Evolutionary conservation across 2,329 filamentous ascomycete genomes (phyloP), one percentile per base, ranked within the genome.

Genomic region (Epichloe coenophiala): DNA sequence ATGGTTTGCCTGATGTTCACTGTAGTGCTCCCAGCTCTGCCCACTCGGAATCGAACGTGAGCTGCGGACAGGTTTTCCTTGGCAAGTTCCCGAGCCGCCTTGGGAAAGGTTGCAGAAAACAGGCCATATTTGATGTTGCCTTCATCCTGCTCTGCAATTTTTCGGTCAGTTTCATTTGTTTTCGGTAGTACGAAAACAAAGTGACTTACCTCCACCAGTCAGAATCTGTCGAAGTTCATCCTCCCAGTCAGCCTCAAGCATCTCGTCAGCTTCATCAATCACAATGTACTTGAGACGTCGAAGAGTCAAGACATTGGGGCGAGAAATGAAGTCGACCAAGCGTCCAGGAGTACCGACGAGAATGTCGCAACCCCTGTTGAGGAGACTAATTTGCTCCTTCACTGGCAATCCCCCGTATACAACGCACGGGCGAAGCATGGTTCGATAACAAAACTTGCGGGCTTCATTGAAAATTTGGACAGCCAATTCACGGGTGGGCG

Each of bases 391-490:
- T 66, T 96, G 88, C 12, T 83, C 76, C 2, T 67, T 65, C n/a
- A 80, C 61, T 0, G 88, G 86, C 6, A 81, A 81, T 55, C 93
- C 93, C 93, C 93, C 93, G 58, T 97, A 98, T 33, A 85, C 74
- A 42, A 95, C 88, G 58, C 86, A 89, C 23, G 93, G 91, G 40
- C 93, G 88, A 52, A 98, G 76, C 88, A 95, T 95, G 3, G 87
- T 89, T 1, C 93, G 83, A 61, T 98, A 98, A 64, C 89, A 96
- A 46, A 97, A 80, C 59, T 91, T 88, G 55, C 93, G 85, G 27
- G 88, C 83, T 64, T 97, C 91, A 55, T 95, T 88, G 68, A 95
- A 97, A 58, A 97, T 95, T 63, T 98, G 93, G 2, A 89, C 85
- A 0, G 89, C 88, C 5, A 98, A 71, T 72, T 98, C 93, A 37